Evolutionary conservation across 495 filamentous ascomycete genomes (phyloP).

Genomic region (Aspergillus cristatus): DNA sequence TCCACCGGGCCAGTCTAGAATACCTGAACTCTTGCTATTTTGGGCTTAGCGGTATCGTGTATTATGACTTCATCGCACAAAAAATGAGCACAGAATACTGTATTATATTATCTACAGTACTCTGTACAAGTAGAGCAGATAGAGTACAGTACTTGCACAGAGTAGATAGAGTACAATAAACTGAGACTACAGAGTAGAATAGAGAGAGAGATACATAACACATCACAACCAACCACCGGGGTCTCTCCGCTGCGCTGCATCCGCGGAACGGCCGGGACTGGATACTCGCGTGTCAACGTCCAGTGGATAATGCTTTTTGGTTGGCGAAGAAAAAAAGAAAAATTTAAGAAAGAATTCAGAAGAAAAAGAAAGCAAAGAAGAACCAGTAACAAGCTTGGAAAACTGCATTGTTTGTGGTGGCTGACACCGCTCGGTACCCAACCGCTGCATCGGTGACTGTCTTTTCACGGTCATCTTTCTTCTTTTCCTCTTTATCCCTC

Average conservation of each 20-base stretch:
- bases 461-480: not conserved
- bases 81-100: too few relatives aligned
- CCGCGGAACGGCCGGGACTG: not conserved
- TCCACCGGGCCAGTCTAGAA: too few relatives aligned
- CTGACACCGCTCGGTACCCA: conserved; percentile 2
- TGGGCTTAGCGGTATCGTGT: too few relatives aligned
- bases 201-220: not conserved
- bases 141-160: too few relatives aligned
- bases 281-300: not conserved
- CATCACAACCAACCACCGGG: too few relatives aligned
- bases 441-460: too few relatives aligned
- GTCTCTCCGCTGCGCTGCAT: too few relatives aligned
- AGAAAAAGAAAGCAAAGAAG: conserved; percentile 1
- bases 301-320: not conserved
- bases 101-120: too few relatives aligned
- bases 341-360: not conserved
- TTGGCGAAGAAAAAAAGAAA: conserved; percentile 1
- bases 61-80: too few relatives aligned
- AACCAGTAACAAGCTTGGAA: conserved; percentile 5
- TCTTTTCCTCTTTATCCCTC: not conserved
- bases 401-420: too few relatives aligned
- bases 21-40: too few relatives aligned
- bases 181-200: not conserved
- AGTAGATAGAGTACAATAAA: not conserved
- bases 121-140: too few relatives aligned